Percentiles rank a stretch among this genome's conserved stretches.
Evolutionary conservation across 2,329 filamentous ascomycete species (phyloP).

Genomic region (Penicillium aurantiogriseum): DNA sequence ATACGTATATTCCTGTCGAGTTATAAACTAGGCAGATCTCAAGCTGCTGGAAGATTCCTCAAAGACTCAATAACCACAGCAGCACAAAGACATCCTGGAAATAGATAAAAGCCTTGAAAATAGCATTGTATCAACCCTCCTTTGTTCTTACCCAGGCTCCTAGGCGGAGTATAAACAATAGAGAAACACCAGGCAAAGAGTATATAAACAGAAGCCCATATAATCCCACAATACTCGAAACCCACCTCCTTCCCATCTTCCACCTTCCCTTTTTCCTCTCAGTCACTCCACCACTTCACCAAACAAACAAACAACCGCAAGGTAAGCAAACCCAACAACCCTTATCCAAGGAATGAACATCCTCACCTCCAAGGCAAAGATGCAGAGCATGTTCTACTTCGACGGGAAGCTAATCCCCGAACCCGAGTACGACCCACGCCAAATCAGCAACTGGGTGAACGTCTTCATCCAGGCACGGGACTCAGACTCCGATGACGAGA

Average conservation of each 20-base stretch:
- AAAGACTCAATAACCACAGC: neutral
- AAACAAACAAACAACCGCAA: neutral
- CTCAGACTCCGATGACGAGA: neutral
- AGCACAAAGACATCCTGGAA: neutral
- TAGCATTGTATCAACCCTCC: neutral
- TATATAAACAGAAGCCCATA: neutral
- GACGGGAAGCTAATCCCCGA: constrained; percentile 5
- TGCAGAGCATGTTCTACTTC: constrained; percentile 10
- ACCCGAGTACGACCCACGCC: constrained; percentile 4
- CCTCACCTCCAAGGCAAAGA: neutral
- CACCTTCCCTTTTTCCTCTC: neutral
- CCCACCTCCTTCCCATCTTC: neutral
- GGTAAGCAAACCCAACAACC: neutral
- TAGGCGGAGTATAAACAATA: neutral
- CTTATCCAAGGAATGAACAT: neutral
- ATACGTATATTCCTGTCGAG: neutral
- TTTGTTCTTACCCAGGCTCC: neutral
- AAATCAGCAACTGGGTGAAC: constrained; percentile 9
- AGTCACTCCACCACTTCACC: neutral
- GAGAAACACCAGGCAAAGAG: neutral
- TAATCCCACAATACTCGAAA: neutral
- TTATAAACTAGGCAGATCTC: neutral
- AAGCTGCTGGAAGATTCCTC: neutral
- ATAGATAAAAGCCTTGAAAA: neutral
- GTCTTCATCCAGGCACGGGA: constrained; percentile 1